phyloP scores from a whole-genome alignment of 1,139 yeast species.

The Geotrichum macrosporum region DNA sequence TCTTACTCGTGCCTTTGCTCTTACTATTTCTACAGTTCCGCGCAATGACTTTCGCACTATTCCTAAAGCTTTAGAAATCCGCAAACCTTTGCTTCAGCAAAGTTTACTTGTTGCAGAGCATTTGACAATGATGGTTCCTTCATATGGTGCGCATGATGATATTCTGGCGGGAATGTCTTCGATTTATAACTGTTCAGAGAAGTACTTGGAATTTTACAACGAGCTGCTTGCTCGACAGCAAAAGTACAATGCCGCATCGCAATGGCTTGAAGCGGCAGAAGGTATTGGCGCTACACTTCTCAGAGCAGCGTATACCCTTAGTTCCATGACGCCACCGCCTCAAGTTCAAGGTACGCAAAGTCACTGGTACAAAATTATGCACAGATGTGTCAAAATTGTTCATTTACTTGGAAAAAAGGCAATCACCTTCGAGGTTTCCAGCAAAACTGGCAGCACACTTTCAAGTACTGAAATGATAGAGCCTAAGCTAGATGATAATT shows the following conservation, averaged over 20 bases:
- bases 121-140: conserved; percentile 43
- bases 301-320: conserved; percentile 42
- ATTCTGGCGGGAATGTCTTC: conserved; percentile 5
- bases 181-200: conserved; percentile 13
- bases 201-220: conserved; percentile 6
- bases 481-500: too few relatives aligned
- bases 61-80: conserved; percentile 40
- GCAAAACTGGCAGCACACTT: too few relatives aligned
- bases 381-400: conserved; percentile 38
- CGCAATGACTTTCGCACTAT: conserved; percentile 38
- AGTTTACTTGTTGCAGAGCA: conserved; percentile 55
- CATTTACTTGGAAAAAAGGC: too few relatives aligned
- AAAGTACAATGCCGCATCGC: conserved; percentile 47
- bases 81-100: conserved; percentile 56
- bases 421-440: too few relatives aligned
- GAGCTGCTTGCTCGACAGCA: conserved; percentile 16
- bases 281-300: conserved; percentile 50
- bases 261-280: conserved; percentile 58
- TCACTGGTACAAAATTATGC: conserved; percentile 38
- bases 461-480: too few relatives aligned
- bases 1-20: conserved; percentile 38
- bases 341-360: conserved; percentile 28
- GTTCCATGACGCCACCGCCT: conserved; percentile 29
- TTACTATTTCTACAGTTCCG: conserved; percentile 40
- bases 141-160: conserved; percentile 15